Evolutionary conservation across 1,284 basidiomycete species (phyloP), one percentile per base, ranked within the genome.

Genomic region (Rhodofomes roseus): DNA sequence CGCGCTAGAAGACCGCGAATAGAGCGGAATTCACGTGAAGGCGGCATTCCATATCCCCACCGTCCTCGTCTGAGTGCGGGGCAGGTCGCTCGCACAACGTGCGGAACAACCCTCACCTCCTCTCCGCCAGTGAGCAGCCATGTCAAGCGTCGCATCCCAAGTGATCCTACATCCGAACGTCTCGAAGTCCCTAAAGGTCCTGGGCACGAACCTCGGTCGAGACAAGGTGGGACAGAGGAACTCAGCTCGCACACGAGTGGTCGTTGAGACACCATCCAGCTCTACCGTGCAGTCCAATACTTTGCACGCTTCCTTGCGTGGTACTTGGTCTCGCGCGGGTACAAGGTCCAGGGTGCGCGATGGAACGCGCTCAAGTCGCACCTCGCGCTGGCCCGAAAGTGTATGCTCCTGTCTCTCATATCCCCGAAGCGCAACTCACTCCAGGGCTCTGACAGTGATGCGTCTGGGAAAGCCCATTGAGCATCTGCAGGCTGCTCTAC

Each of bases 381-480:
- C 67, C 82, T 96, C 36, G 91, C 84, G 2, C 82, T 82, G 25
- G 90, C 85, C 50, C 82, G 94, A 62, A 95, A 94, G 75, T 77
- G 93, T 95, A 71, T 63, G 89, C 75, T 16, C 4, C 44, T 31
- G 53, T 54, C 22, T 43, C 37, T 20, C 43, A 36, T 36, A 18
- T 22, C 20, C 22, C 18, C 6, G 9, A 22, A 27, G 22, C 25
- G 25, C 1, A 34, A 20, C 8, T 27, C 2, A 29, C 18, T 3
- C 39, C 20, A 16, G 22, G 27, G 29, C 51, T 22, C 37, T 46
- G 22, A 18, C 23, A 97, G 95, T 98, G 55, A 82, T 98, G 82
- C 86, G 96, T 22, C 79, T 98, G 56, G 94, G 95, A 68, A 97
- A 98, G 76, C 95, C 95, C 31, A 69, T 97, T 63, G 96, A 99